Evolutionary conservation across 1,284 basidiomycete species (phyloP), one percentile per base, ranked within the genome.

Genomic region (Leccinum pachyderme): DNA sequence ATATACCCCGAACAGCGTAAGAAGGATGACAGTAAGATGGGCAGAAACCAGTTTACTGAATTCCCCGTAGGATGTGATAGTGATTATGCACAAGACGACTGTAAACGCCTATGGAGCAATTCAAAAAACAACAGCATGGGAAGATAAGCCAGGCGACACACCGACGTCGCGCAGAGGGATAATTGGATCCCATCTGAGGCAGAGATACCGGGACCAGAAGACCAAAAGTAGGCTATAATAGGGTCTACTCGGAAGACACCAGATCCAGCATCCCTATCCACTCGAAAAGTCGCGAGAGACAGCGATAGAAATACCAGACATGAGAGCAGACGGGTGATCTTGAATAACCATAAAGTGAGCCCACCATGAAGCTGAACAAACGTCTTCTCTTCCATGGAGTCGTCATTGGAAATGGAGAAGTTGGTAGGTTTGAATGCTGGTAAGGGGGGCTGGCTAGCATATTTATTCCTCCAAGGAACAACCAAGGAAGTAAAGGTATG

Each of bases 1-100:
- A 64, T 77, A 85, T 13, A 77, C 65, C 48, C 66, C 55, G 53
- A 74, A 61, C 50, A 74, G 61, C 35, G 56, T 51, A 7, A 32
- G 11, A 45, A 44, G 52, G 24, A 53, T 13, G 6, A 44, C 22
- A 22, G 51, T 33, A 9, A 41, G 37, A 6, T 53, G 52, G 4
- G 24, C n/a, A 12, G 52, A 53, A 7, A 41, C 51, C 24, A 53
- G 51, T 43, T 13, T 37, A 43, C 52, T 32, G 32, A 53, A 41
- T 32, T 7, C 18, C 7, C 35, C 11, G 35, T 31, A n/a, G 15
- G 28, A 53, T 2, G 4, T 7, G n/a, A 53, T n/a, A 22, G 51
- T 43, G 13, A 54, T 32, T 11, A 24, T 28, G 15, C 27, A 53
- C 35, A 53, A 32, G 37, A 44, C 2, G 4, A 53, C 7, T 18